Conservation (phyloP, 1,139 yeast species). For the Eremothecium coryli region DNA sequence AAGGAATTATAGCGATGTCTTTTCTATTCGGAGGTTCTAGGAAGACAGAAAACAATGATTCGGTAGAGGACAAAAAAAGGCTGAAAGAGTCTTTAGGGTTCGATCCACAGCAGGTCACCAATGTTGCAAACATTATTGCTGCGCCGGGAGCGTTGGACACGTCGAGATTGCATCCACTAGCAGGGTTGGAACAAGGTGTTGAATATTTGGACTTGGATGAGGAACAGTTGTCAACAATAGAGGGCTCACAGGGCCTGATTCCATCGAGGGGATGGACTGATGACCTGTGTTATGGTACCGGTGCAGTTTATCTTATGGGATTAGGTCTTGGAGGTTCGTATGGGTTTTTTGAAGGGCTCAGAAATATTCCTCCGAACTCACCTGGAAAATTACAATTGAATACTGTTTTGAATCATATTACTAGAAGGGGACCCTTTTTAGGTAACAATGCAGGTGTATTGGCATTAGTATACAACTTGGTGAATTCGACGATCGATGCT, state of each 20-base stretch:
- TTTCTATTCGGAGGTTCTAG: slow-evolving; percentile 57
- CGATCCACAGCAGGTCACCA: slow-evolving; percentile 58
- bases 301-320: slow-evolving; percentile 80
- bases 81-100: slow-evolving; percentile 43
- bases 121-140: slow-evolving; percentile 52
- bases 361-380: slow-evolving; percentile 62
- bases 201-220: slow-evolving; percentile 88
- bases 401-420: slow-evolving; percentile 82
- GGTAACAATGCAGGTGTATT: slow-evolving; percentile 95
- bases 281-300: slow-evolving; percentile 95
- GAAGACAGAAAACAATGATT: slow-evolving; percentile 25
- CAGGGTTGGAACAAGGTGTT: slow-evolving; percentile 81
- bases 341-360: slow-evolving; percentile 80
- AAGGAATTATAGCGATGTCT: slow-evolving; percentile 46
- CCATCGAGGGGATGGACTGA: slow-evolving; percentile 97
- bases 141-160: slow-evolving; percentile 62
- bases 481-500: slow-evolving; percentile 71
- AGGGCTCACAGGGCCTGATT: slow-evolving; percentile 81
- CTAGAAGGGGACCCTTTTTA: slow-evolving; percentile 90
- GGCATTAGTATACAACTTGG: slow-evolving; percentile 77
- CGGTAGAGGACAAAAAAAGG: slow-evolving; percentile 9
- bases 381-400: slow-evolving; percentile 72
- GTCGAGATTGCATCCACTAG: slow-evolving; percentile 79
- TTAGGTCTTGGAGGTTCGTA: slow-evolving; percentile 78
- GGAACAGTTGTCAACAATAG: slow-evolving; percentile 61